Base-by-base conservation (phyloP, 441 rosid species). In the Mallotus repandus region DNA sequence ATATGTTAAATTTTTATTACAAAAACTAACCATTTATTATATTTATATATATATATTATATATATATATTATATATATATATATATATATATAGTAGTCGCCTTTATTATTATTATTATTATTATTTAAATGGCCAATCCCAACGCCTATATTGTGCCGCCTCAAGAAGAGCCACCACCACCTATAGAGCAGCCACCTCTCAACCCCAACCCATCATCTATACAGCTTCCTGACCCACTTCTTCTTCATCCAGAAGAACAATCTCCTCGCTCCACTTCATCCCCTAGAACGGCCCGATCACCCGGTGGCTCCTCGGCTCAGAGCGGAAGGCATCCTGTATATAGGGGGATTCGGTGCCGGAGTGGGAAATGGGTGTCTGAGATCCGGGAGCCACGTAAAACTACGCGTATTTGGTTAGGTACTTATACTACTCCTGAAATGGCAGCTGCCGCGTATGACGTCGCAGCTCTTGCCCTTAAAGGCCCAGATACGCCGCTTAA, bases 351-450 rank as follows among this genome's bases (percentile, higher is more conserved):
- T 72, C 83, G 98, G 49, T 79, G 76, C 80, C 89, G 98, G 80
- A 83, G 92, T 29, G 92, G 86, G 0, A 93, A 93, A 78, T 93
- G 98, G 97, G 97, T 93, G n/a, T 89, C 96, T 5, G 98, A 93
- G 82, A 87, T 93, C 81, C 84, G 98, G 73, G 96, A 91, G 76
- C 98, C 98, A 7, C 90, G 91, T 56, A 93, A 91, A 73, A 86
- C 91, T 0, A 87, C 86, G 4, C 88, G 98, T n/a, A 89, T 93
- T 63, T 93, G 98, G 98, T 89, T 93, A 0, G 98, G 98, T 5
- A 93, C 98, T 7, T 93, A 88, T 62, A 76, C 87, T 0, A 80
- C 84, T 9, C 87, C 96, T 13, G 97, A 91, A 77, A 91, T 91
- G 98, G 98, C 97, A 2, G 98, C 96, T 0, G 85, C 97, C 0